A percentile compares a stretch with the other conserved stretches of the same genome.
Conservation (phyloP, 78 protist genomes). For the Planoprotostelium fungivorum region DNA sequence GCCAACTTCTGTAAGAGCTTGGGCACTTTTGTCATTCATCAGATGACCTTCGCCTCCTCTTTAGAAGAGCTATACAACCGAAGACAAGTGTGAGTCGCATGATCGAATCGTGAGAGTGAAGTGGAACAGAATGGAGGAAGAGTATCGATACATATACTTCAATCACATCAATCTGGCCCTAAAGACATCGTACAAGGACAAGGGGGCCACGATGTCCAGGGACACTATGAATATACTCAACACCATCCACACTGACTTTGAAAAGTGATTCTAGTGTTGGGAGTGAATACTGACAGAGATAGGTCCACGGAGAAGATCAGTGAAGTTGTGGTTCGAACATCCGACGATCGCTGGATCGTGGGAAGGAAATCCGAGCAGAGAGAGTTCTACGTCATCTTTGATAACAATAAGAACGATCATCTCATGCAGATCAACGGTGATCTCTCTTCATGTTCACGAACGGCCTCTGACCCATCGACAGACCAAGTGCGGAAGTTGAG, state of each 20-base stretch:
- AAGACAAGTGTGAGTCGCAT: not conserved
- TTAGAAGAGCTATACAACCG: conserved; percentile 5
- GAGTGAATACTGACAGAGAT: not conserved
- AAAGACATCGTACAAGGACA: conserved; percentile 41
- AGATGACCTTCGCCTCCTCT: not conserved
- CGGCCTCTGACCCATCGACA: not conserved
- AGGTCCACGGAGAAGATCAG: conserved; percentile 6
- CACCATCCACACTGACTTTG: conserved; percentile 64
- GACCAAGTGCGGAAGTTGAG: conserved; percentile 43
- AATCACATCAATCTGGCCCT: conserved; percentile 80
- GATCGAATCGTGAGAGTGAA: not conserved
- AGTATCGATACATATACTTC: conserved; percentile 61
- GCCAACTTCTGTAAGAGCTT: not conserved
- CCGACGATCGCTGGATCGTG: conserved; percentile 60
- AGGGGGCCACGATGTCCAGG: conserved; percentile 29
- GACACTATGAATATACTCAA: conserved; percentile 45
- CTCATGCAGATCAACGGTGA: conserved; percentile 62
- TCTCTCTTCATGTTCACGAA: not conserved
- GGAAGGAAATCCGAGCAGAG: conserved; percentile 64
- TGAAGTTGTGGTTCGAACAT: conserved; percentile 35
- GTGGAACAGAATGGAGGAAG: conserved; percentile 40
- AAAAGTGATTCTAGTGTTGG: not conserved
- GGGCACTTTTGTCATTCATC: not conserved
- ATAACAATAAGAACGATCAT: conserved; percentile 33
- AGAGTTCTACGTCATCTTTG: conserved; percentile 65